phyloP scores from a whole-genome alignment of 345 rosid species.

The Tarenaya hassleriana region DNA sequence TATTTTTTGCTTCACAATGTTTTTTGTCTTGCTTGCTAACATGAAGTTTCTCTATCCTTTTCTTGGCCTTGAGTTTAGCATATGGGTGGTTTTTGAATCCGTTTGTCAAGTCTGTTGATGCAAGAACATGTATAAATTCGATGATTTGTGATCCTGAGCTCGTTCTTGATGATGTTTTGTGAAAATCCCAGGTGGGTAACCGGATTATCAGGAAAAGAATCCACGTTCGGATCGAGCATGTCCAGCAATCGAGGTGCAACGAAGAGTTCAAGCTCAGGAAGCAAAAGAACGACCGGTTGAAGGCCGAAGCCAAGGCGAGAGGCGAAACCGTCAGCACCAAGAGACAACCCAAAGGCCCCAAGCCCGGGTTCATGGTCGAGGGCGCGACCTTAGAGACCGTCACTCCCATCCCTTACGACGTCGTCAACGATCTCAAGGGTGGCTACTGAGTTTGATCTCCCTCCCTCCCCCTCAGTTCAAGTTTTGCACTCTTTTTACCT shows the following conservation, averaged over 20 bases:
- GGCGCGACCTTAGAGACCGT: conserved; percentile 74
- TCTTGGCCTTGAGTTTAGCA: too few relatives aligned
- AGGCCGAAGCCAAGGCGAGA: conserved; percentile 64
- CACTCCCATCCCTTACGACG: conserved; percentile 83
- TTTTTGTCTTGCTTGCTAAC: too few relatives aligned
- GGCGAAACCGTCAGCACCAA: conserved; percentile 73
- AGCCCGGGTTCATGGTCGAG: conserved; percentile 83
- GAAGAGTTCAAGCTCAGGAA: conserved; percentile 65
- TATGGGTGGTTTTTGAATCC: too few relatives aligned
- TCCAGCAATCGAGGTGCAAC: conserved; percentile 59
- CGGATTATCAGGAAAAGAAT: conserved; percentile 70
- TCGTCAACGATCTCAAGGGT: conserved; percentile 83
- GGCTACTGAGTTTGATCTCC: conserved; percentile 37
- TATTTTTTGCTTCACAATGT: too few relatives aligned
- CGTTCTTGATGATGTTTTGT: neutral
- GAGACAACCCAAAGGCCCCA: conserved; percentile 74
- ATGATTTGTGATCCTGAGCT: too few relatives aligned
- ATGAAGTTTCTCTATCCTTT: too few relatives aligned
- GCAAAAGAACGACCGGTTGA: conserved; percentile 46
- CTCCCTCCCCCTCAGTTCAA: too few relatives aligned
- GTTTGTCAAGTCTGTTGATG: too few relatives aligned
- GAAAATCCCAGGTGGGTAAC: conserved; percentile 46
- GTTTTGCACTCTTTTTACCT: too few relatives aligned
- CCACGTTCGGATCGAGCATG: conserved; percentile 74
- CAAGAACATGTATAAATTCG: too few relatives aligned